Percentiles rank a stretch among this genome's conserved stretches.
Conservation (phyloP, 106 monocot genomes). For the Narthecium ossifragum region DNA sequence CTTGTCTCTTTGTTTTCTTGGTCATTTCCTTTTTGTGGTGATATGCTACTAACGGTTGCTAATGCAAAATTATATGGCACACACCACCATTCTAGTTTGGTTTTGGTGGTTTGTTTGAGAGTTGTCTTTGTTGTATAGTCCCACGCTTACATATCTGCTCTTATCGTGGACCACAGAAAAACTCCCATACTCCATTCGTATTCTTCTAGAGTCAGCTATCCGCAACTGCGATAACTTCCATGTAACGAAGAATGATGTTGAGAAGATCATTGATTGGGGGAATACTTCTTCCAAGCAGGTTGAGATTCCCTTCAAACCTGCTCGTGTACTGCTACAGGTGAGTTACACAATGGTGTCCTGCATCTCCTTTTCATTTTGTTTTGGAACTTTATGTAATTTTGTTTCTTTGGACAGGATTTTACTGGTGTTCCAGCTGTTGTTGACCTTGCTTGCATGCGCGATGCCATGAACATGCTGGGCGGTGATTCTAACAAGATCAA, state of each 20-base stretch:
- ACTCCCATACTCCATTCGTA: slow-evolving; percentile 81
- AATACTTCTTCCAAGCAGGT: slow-evolving; percentile 76
- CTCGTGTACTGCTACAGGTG: slow-evolving; percentile 95
- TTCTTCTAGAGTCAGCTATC: slow-evolving; percentile 88
- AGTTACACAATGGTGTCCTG: background rate
- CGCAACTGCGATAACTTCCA: slow-evolving; percentile 94
- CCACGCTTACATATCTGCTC: no score
- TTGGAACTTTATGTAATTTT: background rate
- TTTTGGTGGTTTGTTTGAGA: no score
- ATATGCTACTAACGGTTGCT: no score
- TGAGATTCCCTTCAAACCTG: slow-evolving; percentile 96
- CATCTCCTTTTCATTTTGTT: slow-evolving; percentile 17
- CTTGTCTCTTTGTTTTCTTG: no score
- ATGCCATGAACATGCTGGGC: slow-evolving; percentile 82
- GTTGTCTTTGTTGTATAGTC: no score
- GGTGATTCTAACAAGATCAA: slow-evolving; percentile 75
- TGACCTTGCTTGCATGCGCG: slow-evolving; percentile 87
- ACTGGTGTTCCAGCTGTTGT: slow-evolving; percentile 93
- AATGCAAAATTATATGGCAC: no score
- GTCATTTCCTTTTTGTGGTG: no score
- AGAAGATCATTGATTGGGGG: slow-evolving; percentile 97
- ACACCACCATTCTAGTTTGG: no score
- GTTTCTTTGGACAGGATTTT: slow-evolving; percentile 43
- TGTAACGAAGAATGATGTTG: slow-evolving; percentile 75
- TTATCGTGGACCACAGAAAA: slow-evolving; percentile 38